Base-by-base conservation (phyloP, 352 stramenopile species). In the Globisporangium splendens region DNA sequence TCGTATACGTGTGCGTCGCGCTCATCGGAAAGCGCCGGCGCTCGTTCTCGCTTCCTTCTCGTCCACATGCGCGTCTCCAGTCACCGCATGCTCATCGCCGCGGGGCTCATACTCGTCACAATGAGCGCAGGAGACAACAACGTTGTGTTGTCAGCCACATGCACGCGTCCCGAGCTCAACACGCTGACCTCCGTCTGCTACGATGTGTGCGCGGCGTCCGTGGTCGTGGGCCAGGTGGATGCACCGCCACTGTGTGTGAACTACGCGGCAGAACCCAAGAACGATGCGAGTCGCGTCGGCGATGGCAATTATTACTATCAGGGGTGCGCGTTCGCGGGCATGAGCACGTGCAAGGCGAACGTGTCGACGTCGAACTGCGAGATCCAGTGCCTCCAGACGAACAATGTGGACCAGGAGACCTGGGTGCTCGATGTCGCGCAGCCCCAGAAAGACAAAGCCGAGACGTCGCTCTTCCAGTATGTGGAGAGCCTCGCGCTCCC, bases 261-360 rank as follows among this genome's bases (percentile, higher is more conserved):
- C 54, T 90, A 92, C 58, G 79, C 78, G 14, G 60, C 70, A 1
- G 54, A 50, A 33, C 70, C 66, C 8, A 51, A 55, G 1, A 58
- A 71, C 28, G 64, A 70, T 18, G 54, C 54, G 28, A 69, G 69
- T 4, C 58, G 68, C 1, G 72, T 65, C 20, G 76, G 64, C 20
- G 75, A 87, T 12, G 76, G 72, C 17, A 75, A 73, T 50, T 89
- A 87, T 54, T 88, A 88, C 62, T 83, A 77, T 57, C 70, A 74
- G 8, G 82, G 82, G 8, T 91, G 82, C 50, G 65, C 71, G 43
- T 70, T 73, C 15, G 65, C 76, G 5, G 65, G 59, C 13, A 83
- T 87, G 64, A 54, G 62, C 31, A 74, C 79, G 56, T 91, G 82
- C 65, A 62, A 77, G 21, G 56, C 64, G 24, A 73, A 79, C 35